Conservation (phyloP, 495 filamentous ascomycete species). For the Viridothelium virens region DNA sequence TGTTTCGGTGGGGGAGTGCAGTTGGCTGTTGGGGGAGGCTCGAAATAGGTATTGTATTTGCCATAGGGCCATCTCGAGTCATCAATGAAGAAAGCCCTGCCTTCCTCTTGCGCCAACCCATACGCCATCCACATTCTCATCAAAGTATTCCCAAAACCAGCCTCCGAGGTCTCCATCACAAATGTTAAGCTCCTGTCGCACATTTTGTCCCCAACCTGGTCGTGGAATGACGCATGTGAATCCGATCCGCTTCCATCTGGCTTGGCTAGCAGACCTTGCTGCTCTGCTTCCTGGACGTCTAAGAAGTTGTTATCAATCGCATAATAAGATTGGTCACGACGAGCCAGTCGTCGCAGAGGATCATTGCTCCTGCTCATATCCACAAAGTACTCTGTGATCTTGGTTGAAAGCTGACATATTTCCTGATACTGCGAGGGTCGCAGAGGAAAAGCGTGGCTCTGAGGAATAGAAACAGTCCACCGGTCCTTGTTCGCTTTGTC, state of each 20-base stretch:
- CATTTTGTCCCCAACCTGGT: slow-evolving; percentile 37
- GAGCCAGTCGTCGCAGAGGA: slow-evolving; percentile 34
- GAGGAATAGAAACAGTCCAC: slow-evolving; percentile 67
- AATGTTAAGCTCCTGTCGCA: slow-evolving; percentile 64
- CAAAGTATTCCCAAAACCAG: slow-evolving; percentile 59
- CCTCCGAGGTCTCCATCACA: slow-evolving; percentile 57
- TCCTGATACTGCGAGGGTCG: slow-evolving; percentile 48
- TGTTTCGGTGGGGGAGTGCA: slow-evolving; percentile 55
- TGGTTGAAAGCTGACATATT: slow-evolving; percentile 41
- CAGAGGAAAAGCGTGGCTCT: slow-evolving; percentile 50
- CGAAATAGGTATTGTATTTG: slow-evolving; percentile 57
- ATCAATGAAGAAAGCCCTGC: slow-evolving; percentile 65
- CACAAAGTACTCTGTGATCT: slow-evolving; percentile 6
- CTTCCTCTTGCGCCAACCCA: slow-evolving; percentile 61
- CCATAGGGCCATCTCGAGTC: slow-evolving; percentile 73
- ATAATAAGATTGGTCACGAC: slow-evolving; percentile 42
- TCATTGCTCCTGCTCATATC: slow-evolving; percentile 6
- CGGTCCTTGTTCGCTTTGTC: slow-evolving; percentile 49
- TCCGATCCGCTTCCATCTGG: slow-evolving; percentile 19
- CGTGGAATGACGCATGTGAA: slow-evolving; percentile 28
- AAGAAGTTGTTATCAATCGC: slow-evolving; percentile 55
- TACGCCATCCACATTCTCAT: slow-evolving; percentile 71
- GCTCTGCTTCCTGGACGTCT: slow-evolving; percentile 57
- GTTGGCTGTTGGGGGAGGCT: slow-evolving; percentile 46
- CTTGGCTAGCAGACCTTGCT: slow-evolving; percentile 47